Base-by-base conservation (phyloP, 345 rosid species). In the Ailanthus altissimus region DNA sequence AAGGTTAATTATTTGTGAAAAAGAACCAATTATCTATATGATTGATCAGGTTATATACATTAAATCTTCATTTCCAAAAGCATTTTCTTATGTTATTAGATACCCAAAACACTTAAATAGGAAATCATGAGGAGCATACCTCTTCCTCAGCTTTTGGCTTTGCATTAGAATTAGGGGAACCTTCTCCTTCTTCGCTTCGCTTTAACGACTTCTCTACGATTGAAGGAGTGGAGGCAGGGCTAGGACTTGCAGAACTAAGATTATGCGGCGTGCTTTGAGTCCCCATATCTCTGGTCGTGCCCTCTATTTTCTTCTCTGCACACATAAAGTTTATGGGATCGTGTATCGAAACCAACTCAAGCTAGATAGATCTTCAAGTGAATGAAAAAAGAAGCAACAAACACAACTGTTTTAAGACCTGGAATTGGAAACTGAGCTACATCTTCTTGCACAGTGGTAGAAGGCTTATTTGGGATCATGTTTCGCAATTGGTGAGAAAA, bases 141-240 rank as follows among this genome's bases (percentile, higher is more conserved):
- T 88, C 80, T 71, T 82, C 85, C 67, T 86, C 84, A 76, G 79
- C 66, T 81, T 82, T 83, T 62, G 82, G 15, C 36, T 73, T 87
- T 42, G 83, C 71, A 70, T 62, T 77, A 38, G 77, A 83, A 75
- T 75, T 80, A 14, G 92, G 83, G 21, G 94, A 86, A 45, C 89
- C 94, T 76, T 73, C 86, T 64, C 67, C 81, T 78, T 81, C 90
- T 70, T 90, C 92, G 63, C 91, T 79, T 69, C 80, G 54, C 81
- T 80, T 86, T 46, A 87, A 70, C 3, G 86, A 76, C 58, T 85
- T 75, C 83, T 93, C 96, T 18, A 65, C 75, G 68, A 91, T 86
- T 26, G 95, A 78, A 75, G 98, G 97, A 15, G 98, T 92, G n/a
- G 91, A 86, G 46, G 92, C 79, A 38, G 97, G 97, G 86, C 92